Conservation (phyloP, 1,284 basidiomycete genomes). For the Apiotrichum domesticum region DNA sequence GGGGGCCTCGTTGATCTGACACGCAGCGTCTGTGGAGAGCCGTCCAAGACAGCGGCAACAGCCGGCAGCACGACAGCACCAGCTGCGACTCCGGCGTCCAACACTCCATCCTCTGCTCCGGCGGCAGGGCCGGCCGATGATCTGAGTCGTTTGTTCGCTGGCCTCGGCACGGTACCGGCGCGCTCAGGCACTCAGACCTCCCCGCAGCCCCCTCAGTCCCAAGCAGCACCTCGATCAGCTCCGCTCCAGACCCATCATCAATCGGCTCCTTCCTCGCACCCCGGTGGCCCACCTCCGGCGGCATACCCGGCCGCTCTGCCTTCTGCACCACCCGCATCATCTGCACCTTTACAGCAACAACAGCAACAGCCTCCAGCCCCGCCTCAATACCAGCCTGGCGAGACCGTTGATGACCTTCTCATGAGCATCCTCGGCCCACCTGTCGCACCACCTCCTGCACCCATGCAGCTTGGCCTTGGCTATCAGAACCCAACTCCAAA, state of each 20-base stretch:
- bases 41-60: slow-evolving; percentile 14
- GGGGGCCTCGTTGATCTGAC: background rate
- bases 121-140: slow-evolving; percentile 17
- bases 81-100: background rate
- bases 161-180: slow-evolving; percentile 19
- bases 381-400: slow-evolving; percentile 21
- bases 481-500: background rate
- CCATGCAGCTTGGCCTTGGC: background rate
- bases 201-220: background rate
- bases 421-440: slow-evolving; percentile 30
- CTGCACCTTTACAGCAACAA: background rate
- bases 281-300: background rate
- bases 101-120: background rate
- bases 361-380: slow-evolving; percentile 1
- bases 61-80: background rate
- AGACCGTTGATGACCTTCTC: slow-evolving; percentile 41
- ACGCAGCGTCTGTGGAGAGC: slow-evolving; percentile 35
- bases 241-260: background rate
- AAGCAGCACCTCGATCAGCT: background rate
- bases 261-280: background rate
- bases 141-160: slow-evolving; percentile 36
- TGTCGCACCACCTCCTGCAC: background rate
- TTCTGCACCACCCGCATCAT: background rate
- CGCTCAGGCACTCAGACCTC: background rate
- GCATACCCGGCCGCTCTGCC: background rate